phyloP scores from a whole-genome alignment of 1,139 yeast genomes.

The Pichia sp. region DNA sequence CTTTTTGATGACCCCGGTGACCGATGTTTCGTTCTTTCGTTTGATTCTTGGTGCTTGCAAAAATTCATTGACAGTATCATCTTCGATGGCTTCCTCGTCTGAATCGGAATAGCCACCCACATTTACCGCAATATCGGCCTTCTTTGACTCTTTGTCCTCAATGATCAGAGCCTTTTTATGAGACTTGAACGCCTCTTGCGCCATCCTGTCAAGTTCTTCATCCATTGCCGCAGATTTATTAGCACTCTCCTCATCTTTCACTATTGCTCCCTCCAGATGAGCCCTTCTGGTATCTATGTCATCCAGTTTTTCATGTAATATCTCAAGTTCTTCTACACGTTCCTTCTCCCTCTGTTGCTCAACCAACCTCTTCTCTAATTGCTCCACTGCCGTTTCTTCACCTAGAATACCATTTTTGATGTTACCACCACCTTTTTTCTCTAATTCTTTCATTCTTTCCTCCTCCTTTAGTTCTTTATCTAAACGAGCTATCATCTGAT shows the following conservation, averaged over 20 bases:
- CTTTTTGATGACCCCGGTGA: conserved; percentile 3
- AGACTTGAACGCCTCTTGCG: conserved; percentile 34
- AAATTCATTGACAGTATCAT: conserved; percentile 4
- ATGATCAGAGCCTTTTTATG: too few relatives aligned
- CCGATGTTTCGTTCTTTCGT: not conserved
- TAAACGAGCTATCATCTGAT: conserved; percentile 61
- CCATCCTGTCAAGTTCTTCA: conserved; percentile 18
- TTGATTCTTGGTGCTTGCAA: conserved; percentile 5
- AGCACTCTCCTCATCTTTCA: conserved; percentile 7
- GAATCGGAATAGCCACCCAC: conserved; percentile 6
- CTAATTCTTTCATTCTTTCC: conserved; percentile 32
- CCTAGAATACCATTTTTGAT: conserved; percentile 13
- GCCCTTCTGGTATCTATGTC: conserved; percentile 34
- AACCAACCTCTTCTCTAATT: conserved; percentile 55
- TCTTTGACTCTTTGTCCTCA: too few relatives aligned
- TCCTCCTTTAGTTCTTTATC: conserved; percentile 59
- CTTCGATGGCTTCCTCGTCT: conserved; percentile 1
- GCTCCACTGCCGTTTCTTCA: conserved; percentile 50
- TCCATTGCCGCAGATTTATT: conserved; percentile 22
- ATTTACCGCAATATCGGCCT: not conserved
- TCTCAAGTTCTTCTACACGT: conserved; percentile 56
- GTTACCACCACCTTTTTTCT: conserved; percentile 2
- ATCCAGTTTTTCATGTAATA: conserved; percentile 40
- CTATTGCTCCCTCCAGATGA: conserved; percentile 21
- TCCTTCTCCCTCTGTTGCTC: conserved; percentile 69